Base-by-base conservation (phyloP, 495 filamentous ascomycete species). In the Hyphodiscus hymeniophilus region DNA sequence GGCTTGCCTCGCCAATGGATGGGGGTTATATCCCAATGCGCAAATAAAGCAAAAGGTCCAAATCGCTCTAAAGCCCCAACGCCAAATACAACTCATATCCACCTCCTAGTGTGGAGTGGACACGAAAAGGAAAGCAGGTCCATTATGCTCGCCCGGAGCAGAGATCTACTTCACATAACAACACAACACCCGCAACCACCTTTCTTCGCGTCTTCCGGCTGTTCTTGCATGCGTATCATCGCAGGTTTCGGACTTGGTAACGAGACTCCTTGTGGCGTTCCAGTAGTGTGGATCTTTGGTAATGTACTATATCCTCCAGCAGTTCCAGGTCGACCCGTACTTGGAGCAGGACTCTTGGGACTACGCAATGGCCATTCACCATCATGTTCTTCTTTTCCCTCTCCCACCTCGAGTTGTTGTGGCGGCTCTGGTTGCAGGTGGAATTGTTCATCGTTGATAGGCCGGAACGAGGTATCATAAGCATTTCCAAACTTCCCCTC, bases 381-480 rank as follows among this genome's bases (percentile, higher is more conserved):
- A 11, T 41, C 51, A 35, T 58, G 56, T 39, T 64, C 55, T 3
- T 52, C 51, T 4, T 36, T 21, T 21, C 38, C 31, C 11, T 38
- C 13, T 21, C 71, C 62, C 36, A 55, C 30, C 36, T 68, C 57
- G 0, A 55, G 50, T 26, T 66, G 60, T 40, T 66, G 55, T 39
- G 64, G 60, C n/a, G 28, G 23, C 8, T 43, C 55, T 39, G 16
- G 63, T 59, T 38, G 18, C 40, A 33, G 43, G 24, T 36, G 34
- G 24, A 45, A 51, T 7, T 26, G 63, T 45, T 74, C 69, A 38
- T 76, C 71, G 16, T 85, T 85, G 26, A 95, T 69, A 23, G 88
- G 82, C 21, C 80, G 79, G 67, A 94, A 87, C 56, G 92, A 78
- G 51, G 77, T 81, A 62, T 94, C 90, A 62, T 91, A 94, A 24